Evolutionary conservation across 371 early-diverging fungal species (phyloP).

Genomic region (Umbelopsis sp.): DNA sequence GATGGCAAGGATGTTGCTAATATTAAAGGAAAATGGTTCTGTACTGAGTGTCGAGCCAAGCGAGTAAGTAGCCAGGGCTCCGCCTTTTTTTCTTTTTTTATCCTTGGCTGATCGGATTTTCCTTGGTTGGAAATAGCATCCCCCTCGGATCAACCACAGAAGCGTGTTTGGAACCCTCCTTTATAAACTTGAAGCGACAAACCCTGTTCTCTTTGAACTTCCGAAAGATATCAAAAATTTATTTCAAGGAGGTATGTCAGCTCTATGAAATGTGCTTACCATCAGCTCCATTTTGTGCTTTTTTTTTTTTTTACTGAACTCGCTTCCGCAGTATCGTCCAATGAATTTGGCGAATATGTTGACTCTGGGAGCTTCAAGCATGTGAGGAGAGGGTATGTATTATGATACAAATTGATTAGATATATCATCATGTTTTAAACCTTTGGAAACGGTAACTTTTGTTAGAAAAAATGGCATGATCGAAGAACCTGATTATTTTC

Average conservation of each 20-base stretch:
- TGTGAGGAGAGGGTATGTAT: constrained; percentile 33
- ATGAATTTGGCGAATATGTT: constrained; percentile 62
- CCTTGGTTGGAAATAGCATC: constrained; percentile 26
- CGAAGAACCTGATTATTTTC: constrained; percentile 53
- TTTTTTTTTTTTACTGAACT: too few relatives aligned
- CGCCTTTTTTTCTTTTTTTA: neutral
- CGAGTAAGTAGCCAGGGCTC: constrained; percentile 25
- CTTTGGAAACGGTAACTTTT: constrained; percentile 10
- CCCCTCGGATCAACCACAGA: constrained; percentile 32
- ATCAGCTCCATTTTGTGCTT: neutral
- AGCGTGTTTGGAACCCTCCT: constrained; percentile 21
- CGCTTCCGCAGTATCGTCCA: constrained; percentile 47
- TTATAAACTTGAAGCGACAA: constrained; percentile 28
- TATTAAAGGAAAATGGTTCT: constrained; percentile 68
- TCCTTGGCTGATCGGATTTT: neutral
- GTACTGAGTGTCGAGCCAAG: constrained; percentile 57
- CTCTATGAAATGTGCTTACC: neutral
- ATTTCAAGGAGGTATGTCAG: constrained; percentile 57
- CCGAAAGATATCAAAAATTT: constrained; percentile 50
- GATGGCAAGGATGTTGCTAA: constrained; percentile 50
- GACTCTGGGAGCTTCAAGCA: constrained; percentile 47
- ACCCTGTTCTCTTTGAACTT: constrained; percentile 51
- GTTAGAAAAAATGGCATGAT: constrained; percentile 36
- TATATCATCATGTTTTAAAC: too few relatives aligned
- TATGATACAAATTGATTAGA: neutral